Conservation (phyloP, 257 asterid species). For the Nicotiana noctiflora region DNA sequence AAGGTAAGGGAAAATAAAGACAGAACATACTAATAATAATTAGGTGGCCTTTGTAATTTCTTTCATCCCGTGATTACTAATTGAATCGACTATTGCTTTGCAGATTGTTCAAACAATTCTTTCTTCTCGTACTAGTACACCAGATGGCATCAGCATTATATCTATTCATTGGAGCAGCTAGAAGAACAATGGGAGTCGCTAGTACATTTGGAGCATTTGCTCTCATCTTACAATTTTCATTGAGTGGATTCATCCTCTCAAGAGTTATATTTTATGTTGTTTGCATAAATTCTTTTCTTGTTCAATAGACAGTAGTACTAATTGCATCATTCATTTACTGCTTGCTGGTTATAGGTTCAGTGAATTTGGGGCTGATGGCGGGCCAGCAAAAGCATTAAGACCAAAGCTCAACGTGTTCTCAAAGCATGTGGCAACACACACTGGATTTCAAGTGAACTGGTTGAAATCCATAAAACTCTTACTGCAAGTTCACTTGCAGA, state of each 20-base stretch:
- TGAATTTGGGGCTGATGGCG: too few species aligned
- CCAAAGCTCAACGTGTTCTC: too few species aligned
- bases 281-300: not conserved
- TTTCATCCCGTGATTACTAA: not conserved
- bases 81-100: conserved; percentile 1
- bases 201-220: conserved; percentile 57
- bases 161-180: conserved; percentile 44
- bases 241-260: conserved; percentile 61
- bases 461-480: too few species aligned
- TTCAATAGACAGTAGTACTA: too few species aligned
- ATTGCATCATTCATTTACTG: too few species aligned
- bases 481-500: too few species aligned
- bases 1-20: conserved; percentile 27
- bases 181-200: conserved; percentile 57
- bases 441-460: too few species aligned
- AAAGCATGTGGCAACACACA: too few species aligned
- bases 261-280: conserved; percentile 31
- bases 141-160: conserved; percentile 50
- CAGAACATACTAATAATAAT: not conserved
- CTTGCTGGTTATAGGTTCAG: too few species aligned
- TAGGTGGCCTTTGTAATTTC: not conserved
- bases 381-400: too few species aligned
- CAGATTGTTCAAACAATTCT: conserved; percentile 55
- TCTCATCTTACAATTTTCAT: conserved; percentile 37
- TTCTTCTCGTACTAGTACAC: conserved; percentile 33